Conservation (phyloP, 306 rosid genomes). For the Hylodesmum podocarpum region DNA sequence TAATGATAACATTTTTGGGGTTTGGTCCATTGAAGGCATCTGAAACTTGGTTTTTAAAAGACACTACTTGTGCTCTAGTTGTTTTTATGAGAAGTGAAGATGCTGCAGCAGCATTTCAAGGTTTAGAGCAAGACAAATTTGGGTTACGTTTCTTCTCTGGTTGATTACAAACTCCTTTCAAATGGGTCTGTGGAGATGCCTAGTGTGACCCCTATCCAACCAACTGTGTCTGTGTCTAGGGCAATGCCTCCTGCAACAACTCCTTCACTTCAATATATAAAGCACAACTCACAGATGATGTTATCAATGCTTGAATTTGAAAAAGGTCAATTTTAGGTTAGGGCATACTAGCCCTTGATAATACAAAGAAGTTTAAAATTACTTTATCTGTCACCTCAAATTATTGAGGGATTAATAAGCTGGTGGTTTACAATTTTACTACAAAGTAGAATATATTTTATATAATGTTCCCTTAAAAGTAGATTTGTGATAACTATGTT, state of each 20-base stretch:
- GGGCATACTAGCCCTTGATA: background rate
- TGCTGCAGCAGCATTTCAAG: conserved; percentile 62
- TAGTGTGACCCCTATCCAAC: conserved; percentile 16
- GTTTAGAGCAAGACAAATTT: conserved; percentile 57
- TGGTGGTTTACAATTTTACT: background rate
- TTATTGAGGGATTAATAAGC: background rate
- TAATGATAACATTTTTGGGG: conserved; percentile 58
- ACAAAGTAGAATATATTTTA: no score
- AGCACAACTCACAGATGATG: conserved; percentile 76
- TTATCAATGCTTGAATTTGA: conserved; percentile 55
- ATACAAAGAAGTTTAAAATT: background rate
- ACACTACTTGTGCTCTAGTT: conserved; percentile 50
- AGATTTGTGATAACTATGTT: no score
- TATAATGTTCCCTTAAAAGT: no score
- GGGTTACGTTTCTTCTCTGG: conserved; percentile 41
- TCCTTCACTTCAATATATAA: conserved; percentile 54
- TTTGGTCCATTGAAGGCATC: conserved; percentile 80
- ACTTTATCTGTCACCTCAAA: background rate
- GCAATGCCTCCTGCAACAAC: conserved; percentile 21
- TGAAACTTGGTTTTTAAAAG: conserved; percentile 51
- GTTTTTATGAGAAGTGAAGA: conserved; percentile 57
- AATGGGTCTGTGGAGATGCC: conserved; percentile 12
- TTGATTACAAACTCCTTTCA: conserved; percentile 50
- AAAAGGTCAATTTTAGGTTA: conserved; percentile 68
- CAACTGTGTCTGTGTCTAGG: background rate